phyloP scores from a whole-genome alignment of 2,329 filamentous ascomycete species.

The Colletotrichum limetticola region DNA sequence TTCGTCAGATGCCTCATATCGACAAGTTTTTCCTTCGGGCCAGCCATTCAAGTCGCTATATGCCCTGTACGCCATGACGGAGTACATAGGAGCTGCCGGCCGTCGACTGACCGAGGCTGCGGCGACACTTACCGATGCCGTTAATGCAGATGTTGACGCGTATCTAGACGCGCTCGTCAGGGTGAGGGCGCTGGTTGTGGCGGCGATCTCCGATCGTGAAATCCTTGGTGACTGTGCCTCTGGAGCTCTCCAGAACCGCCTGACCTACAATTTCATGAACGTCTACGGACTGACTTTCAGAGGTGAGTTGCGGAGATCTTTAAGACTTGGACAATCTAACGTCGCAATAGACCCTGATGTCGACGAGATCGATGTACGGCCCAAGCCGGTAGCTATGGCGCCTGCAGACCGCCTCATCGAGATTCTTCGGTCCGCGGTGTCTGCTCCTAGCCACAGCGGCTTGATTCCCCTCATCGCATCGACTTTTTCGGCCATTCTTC shows the following conservation, averaged over 20 bases:
- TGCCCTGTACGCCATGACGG: constrained; percentile 73
- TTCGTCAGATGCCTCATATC: constrained; percentile 60
- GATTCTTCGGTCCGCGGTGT: constrained; percentile 40
- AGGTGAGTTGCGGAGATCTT: constrained; percentile 50
- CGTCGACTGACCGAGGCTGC: constrained; percentile 44
- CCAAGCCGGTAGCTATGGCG: constrained; percentile 38
- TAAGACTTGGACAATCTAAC: constrained; percentile 35
- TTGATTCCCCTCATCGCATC: constrained; percentile 40
- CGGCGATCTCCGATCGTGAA: constrained; percentile 42
- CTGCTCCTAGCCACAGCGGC: constrained; percentile 13
- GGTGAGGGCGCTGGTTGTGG: constrained; percentile 66
- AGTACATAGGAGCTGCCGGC: constrained; percentile 62
- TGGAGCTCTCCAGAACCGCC: constrained; percentile 56
- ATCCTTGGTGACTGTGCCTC: constrained; percentile 39
- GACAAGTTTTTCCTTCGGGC: constrained; percentile 73
- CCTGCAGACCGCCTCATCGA: constrained; percentile 42
- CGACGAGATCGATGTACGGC: neutral
- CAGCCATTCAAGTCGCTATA: constrained; percentile 81
- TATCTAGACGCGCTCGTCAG: constrained; percentile 52
- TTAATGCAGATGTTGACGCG: constrained; percentile 38
- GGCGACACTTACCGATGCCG: constrained; percentile 1
- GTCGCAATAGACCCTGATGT: constrained; percentile 37
- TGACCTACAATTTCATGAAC: constrained; percentile 66
- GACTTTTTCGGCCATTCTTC: constrained; percentile 52
- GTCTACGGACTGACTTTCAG: constrained; percentile 65